phyloP scores from a whole-genome alignment of 345 rosid species.

The Microcos paniculata region DNA sequence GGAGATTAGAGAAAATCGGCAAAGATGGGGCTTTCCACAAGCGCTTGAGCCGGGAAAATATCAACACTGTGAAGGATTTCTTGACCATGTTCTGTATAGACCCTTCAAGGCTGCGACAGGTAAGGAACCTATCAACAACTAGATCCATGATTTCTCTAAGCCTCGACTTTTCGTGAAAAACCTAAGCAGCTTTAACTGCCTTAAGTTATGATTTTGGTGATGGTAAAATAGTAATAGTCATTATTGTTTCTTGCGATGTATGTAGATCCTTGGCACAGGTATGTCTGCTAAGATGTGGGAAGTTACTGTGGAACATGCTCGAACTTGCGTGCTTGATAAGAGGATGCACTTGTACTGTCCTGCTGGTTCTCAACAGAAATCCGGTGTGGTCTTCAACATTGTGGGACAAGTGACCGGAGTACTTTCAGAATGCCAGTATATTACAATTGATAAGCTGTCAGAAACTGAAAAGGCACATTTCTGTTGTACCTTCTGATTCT shows the following conservation, averaged over 20 bases:
- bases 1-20: slow-evolving; percentile 98
- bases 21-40: slow-evolving; percentile 99
- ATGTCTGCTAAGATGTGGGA: slow-evolving; percentile 99
- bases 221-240: not conserved
- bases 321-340: slow-evolving; percentile 73
- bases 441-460: slow-evolving; percentile 65
- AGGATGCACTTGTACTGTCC: slow-evolving; percentile 59
- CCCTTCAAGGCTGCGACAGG: slow-evolving; percentile 76
- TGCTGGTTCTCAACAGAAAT: slow-evolving; percentile 56
- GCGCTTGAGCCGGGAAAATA: slow-evolving; percentile 65
- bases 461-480: slow-evolving; percentile 77
- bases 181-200: not conserved
- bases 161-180: slow-evolving; percentile 1
- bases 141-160: not conserved
- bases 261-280: slow-evolving; percentile 93
- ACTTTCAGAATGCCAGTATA: slow-evolving; percentile 64
- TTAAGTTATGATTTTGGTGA: not conserved
- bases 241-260: slow-evolving; percentile 13
- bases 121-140: too few relatives aligned
- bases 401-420: slow-evolving; percentile 88
- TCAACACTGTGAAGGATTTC: slow-evolving; percentile 80
- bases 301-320: slow-evolving; percentile 83
- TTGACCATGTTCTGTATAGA: slow-evolving; percentile 61
- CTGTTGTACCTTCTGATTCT: slow-evolving; percentile 7
- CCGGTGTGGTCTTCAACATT: slow-evolving; percentile 84